phyloP scores from a whole-genome alignment of 352 stramenopile genomes.

The Peronospora destructor region DNA sequence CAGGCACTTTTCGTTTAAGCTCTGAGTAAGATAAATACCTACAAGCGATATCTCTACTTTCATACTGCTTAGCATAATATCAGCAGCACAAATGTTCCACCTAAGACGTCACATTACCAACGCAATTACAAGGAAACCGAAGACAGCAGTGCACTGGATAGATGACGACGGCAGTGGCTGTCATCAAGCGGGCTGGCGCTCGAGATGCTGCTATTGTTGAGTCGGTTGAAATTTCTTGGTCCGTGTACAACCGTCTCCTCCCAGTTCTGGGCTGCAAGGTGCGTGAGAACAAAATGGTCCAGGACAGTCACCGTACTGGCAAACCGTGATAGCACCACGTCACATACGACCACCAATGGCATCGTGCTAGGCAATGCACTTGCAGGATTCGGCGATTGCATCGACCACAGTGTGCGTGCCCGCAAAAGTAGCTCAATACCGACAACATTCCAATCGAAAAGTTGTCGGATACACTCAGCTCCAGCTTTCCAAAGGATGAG shows the following conservation, averaged over 20 bases:
- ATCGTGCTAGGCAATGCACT: constrained; percentile 21
- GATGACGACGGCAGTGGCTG: constrained; percentile 11
- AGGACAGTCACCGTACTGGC: constrained; percentile 27
- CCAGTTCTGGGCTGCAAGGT: constrained; percentile 40
- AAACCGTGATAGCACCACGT: constrained; percentile 34
- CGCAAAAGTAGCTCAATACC: constrained; percentile 38
- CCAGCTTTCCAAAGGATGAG: constrained; percentile 8
- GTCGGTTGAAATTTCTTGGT: neutral
- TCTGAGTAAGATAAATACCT: too few relatives aligned
- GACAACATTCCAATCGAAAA: constrained; percentile 17
- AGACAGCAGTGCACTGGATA: constrained; percentile 18
- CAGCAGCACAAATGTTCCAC: too few relatives aligned
- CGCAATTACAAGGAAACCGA: constrained; percentile 16
- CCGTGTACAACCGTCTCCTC: constrained; percentile 31
- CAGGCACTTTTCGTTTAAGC: too few relatives aligned
- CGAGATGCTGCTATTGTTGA: constrained; percentile 3
- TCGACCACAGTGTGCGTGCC: constrained; percentile 24
- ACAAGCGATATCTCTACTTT: too few relatives aligned
- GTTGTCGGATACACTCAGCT: constrained; percentile 15
- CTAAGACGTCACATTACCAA: neutral
- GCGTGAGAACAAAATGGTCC: constrained; percentile 38
- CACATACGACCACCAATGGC: constrained; percentile 36
- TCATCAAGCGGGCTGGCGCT: constrained; percentile 12
- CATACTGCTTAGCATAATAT: too few relatives aligned
- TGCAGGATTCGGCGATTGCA: constrained; percentile 2